phyloP scores from a whole-genome alignment of 805 yeast genomes.

The Suhomyces xylopsoci region DNA sequence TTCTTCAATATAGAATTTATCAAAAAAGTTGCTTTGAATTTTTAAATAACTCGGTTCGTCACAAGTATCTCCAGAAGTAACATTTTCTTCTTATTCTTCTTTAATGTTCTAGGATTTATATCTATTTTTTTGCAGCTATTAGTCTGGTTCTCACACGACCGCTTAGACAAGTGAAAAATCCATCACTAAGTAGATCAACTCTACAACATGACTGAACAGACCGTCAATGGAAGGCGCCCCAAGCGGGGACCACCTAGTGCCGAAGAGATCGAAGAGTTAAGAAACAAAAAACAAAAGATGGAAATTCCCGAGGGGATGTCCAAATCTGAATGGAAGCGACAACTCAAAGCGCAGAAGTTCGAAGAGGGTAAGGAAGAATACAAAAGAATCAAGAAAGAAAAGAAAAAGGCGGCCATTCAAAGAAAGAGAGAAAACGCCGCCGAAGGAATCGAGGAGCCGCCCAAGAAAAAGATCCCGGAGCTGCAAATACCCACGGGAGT shows the following conservation, averaged over 20 bases:
- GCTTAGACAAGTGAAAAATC: background rate
- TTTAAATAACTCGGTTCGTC: too few species aligned
- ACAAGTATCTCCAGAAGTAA: too few species aligned
- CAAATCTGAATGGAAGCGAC: constrained; percentile 78
- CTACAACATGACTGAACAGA: background rate
- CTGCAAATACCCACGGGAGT: constrained; percentile 51
- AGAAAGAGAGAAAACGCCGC: constrained; percentile 31
- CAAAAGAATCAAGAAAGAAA: constrained; percentile 52
- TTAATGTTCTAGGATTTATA: too few species aligned
- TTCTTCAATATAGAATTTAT: too few species aligned
- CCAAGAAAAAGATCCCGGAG: constrained; percentile 34
- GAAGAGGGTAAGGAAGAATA: constrained; percentile 64
- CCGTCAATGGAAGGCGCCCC: background rate
- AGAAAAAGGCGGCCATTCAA: constrained; percentile 40
- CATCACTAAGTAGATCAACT: background rate
- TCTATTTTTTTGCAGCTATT: background rate
- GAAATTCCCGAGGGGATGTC: constrained; percentile 82
- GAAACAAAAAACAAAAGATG: constrained; percentile 6
- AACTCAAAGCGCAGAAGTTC: constrained; percentile 54
- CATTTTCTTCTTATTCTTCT: too few species aligned
- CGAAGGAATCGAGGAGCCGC: constrained; percentile 23
- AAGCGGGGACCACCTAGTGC: constrained; percentile 10
- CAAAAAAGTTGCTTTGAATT: too few species aligned
- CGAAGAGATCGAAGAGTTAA: constrained; percentile 12
- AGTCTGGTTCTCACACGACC: background rate